Percentiles rank a stretch among this genome's conserved stretches.
phyloP scores from a whole-genome alignment of 2,329 filamentous ascomycete species.

The Chaetomium globosum region DNA sequence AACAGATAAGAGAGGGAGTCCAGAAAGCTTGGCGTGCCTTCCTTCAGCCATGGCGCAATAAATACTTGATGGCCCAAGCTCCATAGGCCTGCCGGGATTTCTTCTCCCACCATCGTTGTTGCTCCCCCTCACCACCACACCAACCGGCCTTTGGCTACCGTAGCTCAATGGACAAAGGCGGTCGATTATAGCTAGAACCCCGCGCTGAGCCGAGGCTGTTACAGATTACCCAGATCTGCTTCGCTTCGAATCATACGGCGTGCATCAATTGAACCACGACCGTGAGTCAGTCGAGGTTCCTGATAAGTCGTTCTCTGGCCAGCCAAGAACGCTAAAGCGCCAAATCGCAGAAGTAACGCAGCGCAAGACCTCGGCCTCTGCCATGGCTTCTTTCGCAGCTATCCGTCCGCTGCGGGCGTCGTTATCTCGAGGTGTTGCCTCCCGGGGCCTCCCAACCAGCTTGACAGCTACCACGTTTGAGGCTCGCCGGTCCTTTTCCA shows the following conservation, averaged over 20 bases:
- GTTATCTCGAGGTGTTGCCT: constrained; percentile 43
- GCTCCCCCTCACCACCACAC: constrained; percentile 19
- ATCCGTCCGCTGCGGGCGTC: constrained; percentile 49
- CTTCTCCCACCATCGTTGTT: background rate
- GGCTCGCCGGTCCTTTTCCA: constrained; percentile 63
- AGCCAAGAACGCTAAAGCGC: background rate
- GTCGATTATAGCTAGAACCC: constrained; percentile 9
- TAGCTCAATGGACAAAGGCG: constrained; percentile 26
- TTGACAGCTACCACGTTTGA: constrained; percentile 19
- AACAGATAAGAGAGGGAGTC: background rate
- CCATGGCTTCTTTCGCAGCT: constrained; percentile 50
- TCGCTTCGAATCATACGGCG: background rate
- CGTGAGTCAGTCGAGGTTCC: background rate
- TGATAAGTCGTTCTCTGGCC: background rate
- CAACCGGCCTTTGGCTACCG: constrained; percentile 5
- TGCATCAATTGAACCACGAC: constrained; percentile 5
- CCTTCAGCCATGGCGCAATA: background rate
- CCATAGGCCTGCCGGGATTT: constrained; percentile 6
- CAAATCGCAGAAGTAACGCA: background rate
- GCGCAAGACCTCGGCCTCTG: constrained; percentile 19
- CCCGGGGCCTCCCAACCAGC: constrained; percentile 23
- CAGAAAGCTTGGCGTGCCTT: background rate
- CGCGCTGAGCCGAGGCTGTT: constrained; percentile 16
- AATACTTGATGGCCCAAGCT: constrained; percentile 28
- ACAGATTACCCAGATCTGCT: background rate